Percentiles rank a stretch among this genome's conserved stretches.
phyloP scores from a whole-genome alignment of 129 eudicot species.

The Logfia minima region DNA sequence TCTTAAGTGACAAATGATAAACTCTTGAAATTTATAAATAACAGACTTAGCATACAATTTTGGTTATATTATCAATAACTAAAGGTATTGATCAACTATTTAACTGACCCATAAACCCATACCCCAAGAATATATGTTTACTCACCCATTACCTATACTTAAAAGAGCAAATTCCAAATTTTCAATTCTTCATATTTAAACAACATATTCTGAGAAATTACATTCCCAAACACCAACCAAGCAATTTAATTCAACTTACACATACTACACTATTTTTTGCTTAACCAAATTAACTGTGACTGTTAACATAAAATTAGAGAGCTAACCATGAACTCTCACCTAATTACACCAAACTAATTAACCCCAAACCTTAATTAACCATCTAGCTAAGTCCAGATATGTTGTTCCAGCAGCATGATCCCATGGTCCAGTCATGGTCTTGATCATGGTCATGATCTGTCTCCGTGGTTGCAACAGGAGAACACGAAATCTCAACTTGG shows the following conservation, averaged over 20 bases:
- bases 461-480: constrained; percentile 31
- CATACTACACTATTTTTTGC: neutral
- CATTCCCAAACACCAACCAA: constrained; percentile 12
- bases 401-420: constrained; percentile 53
- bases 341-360: constrained; percentile 37
- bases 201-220: neutral
- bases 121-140: neutral
- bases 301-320: constrained; percentile 21
- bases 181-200: constrained; percentile 1
- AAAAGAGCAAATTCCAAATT: too few relatives aligned
- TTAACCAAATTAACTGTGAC: constrained; percentile 25
- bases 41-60: too few relatives aligned
- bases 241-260: neutral
- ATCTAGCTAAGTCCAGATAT: constrained; percentile 51
- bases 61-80: too few relatives aligned
- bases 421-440: constrained; percentile 43
- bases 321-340: constrained; percentile 33
- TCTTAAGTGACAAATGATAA: too few relatives aligned
- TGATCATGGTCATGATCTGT: constrained; percentile 28
- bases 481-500: constrained; percentile 26
- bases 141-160: neutral
- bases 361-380: constrained; percentile 26
- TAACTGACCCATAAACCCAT: too few relatives aligned
- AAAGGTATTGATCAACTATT: too few relatives aligned
- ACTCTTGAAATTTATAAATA: too few relatives aligned